Evolutionary conservation across 2,329 filamentous ascomycete species (phyloP).

Genomic region (Gremmenia infestans): DNA sequence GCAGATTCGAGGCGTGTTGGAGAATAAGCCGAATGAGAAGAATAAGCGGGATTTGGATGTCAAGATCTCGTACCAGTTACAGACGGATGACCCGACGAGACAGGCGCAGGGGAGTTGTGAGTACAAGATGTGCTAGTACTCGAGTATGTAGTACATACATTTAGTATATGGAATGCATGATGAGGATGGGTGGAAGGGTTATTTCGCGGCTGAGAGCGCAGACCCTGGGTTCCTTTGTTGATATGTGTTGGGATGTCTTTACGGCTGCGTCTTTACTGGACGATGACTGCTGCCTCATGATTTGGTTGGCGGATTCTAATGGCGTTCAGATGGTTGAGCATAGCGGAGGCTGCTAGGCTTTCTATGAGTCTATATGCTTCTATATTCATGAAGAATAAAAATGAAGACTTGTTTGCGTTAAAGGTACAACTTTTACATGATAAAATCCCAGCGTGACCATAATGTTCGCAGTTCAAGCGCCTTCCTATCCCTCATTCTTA

Average conservation of each 20-base stretch:
- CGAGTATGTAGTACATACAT: slow-evolving; percentile 1
- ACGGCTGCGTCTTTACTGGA: not conserved
- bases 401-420: not conserved
- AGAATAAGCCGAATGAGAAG: slow-evolving; percentile 85
- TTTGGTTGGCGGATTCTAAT: not conserved
- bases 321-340: slow-evolving; percentile 1
- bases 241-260: not conserved
- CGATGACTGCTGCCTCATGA: not conserved
- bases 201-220: slow-evolving; percentile 33
- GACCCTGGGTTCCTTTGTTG: slow-evolving; percentile 20
- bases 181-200: slow-evolving; percentile 12
- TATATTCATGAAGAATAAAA: not conserved
- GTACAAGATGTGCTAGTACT: slow-evolving; percentile 70
- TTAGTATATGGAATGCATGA: not conserved
- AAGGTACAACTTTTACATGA: not conserved
- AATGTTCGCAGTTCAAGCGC: too few relatives aligned
- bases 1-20: slow-evolving; percentile 65
- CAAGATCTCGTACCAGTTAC: slow-evolving; percentile 73
- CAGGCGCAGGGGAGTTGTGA: slow-evolving; percentile 63
- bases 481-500: too few relatives aligned
- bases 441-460: too few relatives aligned
- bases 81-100: slow-evolving; percentile 69
- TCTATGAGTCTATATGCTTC: not conserved
- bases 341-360: not conserved
- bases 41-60: slow-evolving; percentile 96